phyloP scores from a whole-genome alignment of 331 rosid genomes.

The Rhamnella rubrinervis region DNA sequence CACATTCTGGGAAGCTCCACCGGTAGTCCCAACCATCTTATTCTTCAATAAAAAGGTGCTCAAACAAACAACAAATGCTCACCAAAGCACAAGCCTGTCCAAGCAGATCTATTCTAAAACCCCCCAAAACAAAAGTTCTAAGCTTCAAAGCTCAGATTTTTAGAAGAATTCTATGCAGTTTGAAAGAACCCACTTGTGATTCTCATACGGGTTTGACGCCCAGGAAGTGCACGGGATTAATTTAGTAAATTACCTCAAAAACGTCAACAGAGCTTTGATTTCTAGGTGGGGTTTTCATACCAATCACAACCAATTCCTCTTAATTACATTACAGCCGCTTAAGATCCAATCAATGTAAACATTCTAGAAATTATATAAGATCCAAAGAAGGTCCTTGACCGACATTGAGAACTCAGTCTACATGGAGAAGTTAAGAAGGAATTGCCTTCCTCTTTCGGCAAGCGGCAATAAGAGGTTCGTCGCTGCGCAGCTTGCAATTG shows the following conservation, averaged over 20 bases:
- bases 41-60: conserved; percentile 7
- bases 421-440: too few species aligned
- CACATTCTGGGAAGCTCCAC: conserved; percentile 17
- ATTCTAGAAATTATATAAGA: conserved; percentile 18
- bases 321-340: conserved; percentile 7
- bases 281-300: conserved; percentile 16
- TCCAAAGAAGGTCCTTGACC: background rate
- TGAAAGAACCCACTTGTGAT: conserved; percentile 2
- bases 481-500: too few species aligned
- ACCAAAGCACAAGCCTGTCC: background rate
- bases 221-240: conserved; percentile 8
- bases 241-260: conserved; percentile 5
- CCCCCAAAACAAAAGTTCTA: background rate
- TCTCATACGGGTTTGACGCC: conserved; percentile 10
- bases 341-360: background rate
- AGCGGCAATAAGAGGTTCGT: too few species aligned
- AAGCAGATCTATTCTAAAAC: background rate
- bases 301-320: conserved; percentile 25
- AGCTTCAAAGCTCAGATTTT: background rate
- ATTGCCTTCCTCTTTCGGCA: too few species aligned
- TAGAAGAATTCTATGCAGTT: background rate
- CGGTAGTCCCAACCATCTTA: conserved; percentile 46
- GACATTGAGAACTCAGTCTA: conserved; percentile 4
- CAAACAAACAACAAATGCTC: conserved; percentile 17
- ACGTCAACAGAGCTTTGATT: background rate